phyloP scores from a whole-genome alignment of 225 moss, liverwort and hornwort genomes.

The Polytrichum commune region DNA sequence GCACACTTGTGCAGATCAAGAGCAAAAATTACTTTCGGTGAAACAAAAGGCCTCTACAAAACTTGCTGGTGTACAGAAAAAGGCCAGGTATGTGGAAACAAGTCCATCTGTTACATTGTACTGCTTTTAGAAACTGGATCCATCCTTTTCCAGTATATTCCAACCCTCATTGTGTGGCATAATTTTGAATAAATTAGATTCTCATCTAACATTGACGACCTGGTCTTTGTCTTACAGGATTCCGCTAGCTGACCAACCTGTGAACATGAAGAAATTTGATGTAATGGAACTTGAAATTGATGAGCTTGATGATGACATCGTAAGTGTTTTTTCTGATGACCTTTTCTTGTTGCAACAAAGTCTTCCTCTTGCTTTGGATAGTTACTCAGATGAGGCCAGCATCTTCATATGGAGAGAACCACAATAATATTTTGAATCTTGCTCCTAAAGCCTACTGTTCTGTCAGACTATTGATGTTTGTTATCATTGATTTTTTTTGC shows the following conservation, averaged over 20 bases:
- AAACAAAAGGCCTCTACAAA: constrained; percentile 36
- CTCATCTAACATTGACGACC: no score
- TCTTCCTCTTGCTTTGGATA: neutral
- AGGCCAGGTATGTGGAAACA: constrained; percentile 29
- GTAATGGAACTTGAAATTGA: constrained; percentile 60
- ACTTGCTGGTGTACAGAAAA: constrained; percentile 29
- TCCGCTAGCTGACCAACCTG: constrained; percentile 41
- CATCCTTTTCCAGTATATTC: no score
- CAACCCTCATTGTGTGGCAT: no score
- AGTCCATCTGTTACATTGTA: no score
- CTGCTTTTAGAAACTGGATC: no score
- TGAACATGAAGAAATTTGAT: constrained; percentile 18
- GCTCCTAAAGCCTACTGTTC: neutral
- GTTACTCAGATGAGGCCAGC: neutral
- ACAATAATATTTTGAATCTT: neutral
- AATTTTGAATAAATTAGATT: no score
- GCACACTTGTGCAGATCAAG: constrained; percentile 26
- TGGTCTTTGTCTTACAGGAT: constrained; percentile 27
- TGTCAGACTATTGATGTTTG: neutral
- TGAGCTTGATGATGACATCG: constrained; percentile 54
- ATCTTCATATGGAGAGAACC: neutral
- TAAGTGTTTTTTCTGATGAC: constrained; percentile 8
- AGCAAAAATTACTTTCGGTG: constrained; percentile 36
- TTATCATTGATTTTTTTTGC: constrained; percentile 16
- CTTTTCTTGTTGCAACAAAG: neutral